Base-by-base conservation (phyloP, 768 basidiomycete species). In the Suillus decipiens region DNA sequence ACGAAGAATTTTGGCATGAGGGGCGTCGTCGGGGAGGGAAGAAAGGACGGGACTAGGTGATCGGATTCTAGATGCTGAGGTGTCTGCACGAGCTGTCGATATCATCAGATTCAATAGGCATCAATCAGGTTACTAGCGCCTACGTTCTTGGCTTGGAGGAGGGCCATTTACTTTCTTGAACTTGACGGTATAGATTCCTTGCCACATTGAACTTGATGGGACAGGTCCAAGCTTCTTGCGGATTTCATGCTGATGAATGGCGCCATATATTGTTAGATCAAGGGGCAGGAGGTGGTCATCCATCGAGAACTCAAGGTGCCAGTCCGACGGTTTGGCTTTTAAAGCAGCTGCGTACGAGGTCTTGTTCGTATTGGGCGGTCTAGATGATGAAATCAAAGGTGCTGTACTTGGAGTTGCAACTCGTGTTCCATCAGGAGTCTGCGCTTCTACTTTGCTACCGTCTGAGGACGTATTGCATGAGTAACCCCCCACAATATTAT, bases 261-360 rank as follows among this genome's bases (percentile, higher is more conserved):
- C 96, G 9, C 97, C 97, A 71, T 97, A 99, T 58, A 99, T 89
- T 0, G 97, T 99, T 61, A 96, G 81, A 73, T 96, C 92, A 63
- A 96, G 76, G 0, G 92, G 90, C 19, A 99, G 78, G 24, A 86
- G 76, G 53, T 93, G 89, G 64, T 95, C 95, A 71, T 93, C 93
- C 87, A 98, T 91, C 10, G 86, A 90, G 76, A 99, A 99, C 75
- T 97, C 91, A 59, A 99, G 86, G 73, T 99, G 96, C 94, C 95
- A 99, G 71, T 99, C 96, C 17, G 85, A 87, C 5, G 96, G 95
- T 71, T 94, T 95, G 0, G 94, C 81, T 77, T 95, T 97, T 62
- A 98, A 82, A 14, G 96, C 96, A 4, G 95, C 90, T 36, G 97
- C 97, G 74, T 99, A 99, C 2, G 97, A 98, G 0, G 84, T 80